Base-by-base conservation (phyloP, 345 rosid genomes). In the sweet orange (Citrus sinensis) region DNA sequence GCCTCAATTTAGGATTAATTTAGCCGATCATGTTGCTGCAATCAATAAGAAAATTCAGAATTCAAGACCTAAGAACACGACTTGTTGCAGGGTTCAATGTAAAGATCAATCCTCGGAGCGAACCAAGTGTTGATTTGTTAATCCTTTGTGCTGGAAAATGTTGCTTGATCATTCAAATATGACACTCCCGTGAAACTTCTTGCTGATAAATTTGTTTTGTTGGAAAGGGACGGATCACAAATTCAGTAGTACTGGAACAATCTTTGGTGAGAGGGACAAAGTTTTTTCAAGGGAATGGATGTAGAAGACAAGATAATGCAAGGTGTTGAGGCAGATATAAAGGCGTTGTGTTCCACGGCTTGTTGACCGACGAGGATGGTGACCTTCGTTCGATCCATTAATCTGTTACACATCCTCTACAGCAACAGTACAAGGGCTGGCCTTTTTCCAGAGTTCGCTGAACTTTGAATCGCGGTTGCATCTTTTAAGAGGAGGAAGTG, bases 331-430 rank as follows among this genome's bases (percentile, higher is more conserved):
- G 69, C 95, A 92, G 69, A 95, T 89, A 66, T 93, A 93, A 6
- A 92, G 91, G 59, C 98, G 95, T 63, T 93, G 98, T 1, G 99
- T 95, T 19, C 99, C 95, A 0, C 98, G 97, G 83, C 98, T 92
- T 1, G 97, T 93, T 16, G 97, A 91, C 9, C 91, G 97, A 7
- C 96, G 90, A 22, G 97, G 90, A 85, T 87, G 90, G 75, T 92
- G 93, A 5, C 85, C 92, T 11, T 89, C 92, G 1, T 13, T 62
- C 0, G 69, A 2, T 4, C 80, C 83, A 2, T 6, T 58, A 27
- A 71, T 55, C 11, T 67, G 86, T 11, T 69, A 84, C 35, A 82
- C 65, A 0, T 86, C 90, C 55, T 89, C 83, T 4, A 66, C 6
- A 13, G 60, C 69, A 22, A 83, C 78, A 0, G 85, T 79, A 73